Evolutionary conservation across 768 basidiomycete genomes (phyloP), one percentile per base, ranked within the genome.

Genomic region (Tulasnella sp.): DNA sequence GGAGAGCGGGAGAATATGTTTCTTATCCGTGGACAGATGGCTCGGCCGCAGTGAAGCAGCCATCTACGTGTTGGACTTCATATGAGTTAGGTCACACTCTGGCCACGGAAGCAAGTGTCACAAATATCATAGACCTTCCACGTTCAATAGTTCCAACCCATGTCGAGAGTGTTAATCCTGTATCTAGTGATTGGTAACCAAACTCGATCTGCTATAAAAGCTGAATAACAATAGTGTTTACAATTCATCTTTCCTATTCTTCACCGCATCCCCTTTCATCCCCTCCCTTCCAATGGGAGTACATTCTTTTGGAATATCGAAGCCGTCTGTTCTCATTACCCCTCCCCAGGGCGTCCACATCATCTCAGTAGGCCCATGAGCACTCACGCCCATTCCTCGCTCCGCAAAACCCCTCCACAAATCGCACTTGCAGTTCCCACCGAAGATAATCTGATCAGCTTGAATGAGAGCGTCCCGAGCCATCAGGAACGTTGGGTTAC

Each of bases 341-440:
- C 95, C 94, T 83, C 96, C 96, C 96, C 96, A 98, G 18, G 95
- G 96, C 9, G 94, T 94, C 75, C 94, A 92, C 40, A 89, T 86
- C 52, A 98, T 90, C 18, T 81, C 86, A 3, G 97, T 94, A 24
- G 62, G 4, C 31, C 24, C 62, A 0, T 19, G 9, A 1, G 62
- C 62, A 82, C 96, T 92, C 14, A 86, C 83, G 1, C 97, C 97
- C 62, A 98, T 85, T 0, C 97, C 97, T 44, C 94, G 89, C 82
- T 89, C 86, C 8, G 94, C 89, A 84, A 98, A 99, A 62, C 90
- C 94, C 79, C 88, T 86, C 96, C 96, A 98, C 81, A 99, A 85
- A 16, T 88, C 87, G 85, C 97, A 99, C 82, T 88, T 87, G 88
- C 98, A 98, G 89, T 96, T 94, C 2, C 97, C 97, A 21, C 92